Evolutionary conservation across 2,329 filamentous ascomycete genomes (phyloP), one percentile per base, ranked within the genome.

Genomic region (Sporothrix dimorphospora): DNA sequence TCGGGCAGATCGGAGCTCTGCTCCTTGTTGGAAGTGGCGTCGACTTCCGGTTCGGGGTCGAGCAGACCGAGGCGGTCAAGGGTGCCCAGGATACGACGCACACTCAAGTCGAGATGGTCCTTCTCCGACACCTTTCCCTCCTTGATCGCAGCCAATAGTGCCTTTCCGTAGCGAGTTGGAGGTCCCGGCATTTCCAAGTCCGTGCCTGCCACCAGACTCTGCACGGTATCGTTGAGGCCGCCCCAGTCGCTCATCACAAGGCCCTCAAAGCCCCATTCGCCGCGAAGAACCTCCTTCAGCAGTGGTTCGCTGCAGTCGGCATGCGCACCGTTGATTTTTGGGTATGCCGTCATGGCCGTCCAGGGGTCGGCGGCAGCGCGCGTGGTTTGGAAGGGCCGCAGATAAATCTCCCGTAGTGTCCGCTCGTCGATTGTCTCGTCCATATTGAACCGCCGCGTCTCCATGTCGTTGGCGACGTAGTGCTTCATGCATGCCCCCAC

Each of bases 381-480:
- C 0, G 90, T 90, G 77, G 93, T 91, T 80, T 92, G 90, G 74
- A 93, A 93, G 0, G 91, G 91, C 65, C 89, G 88, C 21, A 93
- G 85, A 75, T 93, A 93, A 0, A 93, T 82, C 78, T 93, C 91
- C 40, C 91, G 85, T 34, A 93, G 81, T 1, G 90, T 85, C 42
- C 91, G 84, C 76, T 92, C 90, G 49, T 87, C 86, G 68, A 93
- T 84, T 34, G 89, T 81, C 5, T 89, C 89, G 79, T 92, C 86
- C 73, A 92, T 87, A 0, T 87, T 90, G 75, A 90, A 83, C 69
- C 90, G 85, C 77, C 90, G 83, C 0, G 91, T 92, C 79, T 93
- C 91, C 78, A 92, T 88, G 78, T 93, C 91, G 73, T 93, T 93
- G n/a, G 85, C 89, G 21, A 91, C 89, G 73, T 91, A 92, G 79